These are phyloP conservation scores for Biscogniauxia mediterranea DNA, from an alignment of 2,329 filamentous ascomycete genomes.

Conservation along the genomic window DNA sequence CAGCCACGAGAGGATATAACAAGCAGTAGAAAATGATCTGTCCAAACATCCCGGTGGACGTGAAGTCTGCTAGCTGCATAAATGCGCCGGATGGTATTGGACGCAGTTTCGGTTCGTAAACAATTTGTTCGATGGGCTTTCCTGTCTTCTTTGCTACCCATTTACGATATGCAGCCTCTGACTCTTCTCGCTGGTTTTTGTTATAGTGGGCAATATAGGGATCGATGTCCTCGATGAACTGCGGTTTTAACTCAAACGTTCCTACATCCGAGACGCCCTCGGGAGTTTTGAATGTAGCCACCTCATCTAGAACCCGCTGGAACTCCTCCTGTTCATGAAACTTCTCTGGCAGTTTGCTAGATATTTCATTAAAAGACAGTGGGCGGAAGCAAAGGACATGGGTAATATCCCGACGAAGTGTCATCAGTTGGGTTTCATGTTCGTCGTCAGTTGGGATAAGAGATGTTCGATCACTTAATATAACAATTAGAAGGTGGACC, in stretches of 20 bases:
- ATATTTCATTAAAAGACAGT: constrained; percentile 89
- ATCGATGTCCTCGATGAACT: constrained; percentile 85
- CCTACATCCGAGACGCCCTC: constrained; percentile 91
- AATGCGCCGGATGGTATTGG: constrained; percentile 78
- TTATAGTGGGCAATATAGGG: constrained; percentile 95
- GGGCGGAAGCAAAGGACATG: constrained; percentile 97
- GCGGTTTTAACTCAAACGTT: constrained; percentile 86
- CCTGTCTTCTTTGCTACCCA: constrained; percentile 86
- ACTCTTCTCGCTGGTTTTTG: constrained; percentile 95
- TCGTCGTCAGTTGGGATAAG: constrained; percentile 69
- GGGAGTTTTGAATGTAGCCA: constrained; percentile 85
- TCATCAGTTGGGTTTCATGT: constrained; percentile 61
- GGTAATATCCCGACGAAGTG: constrained; percentile 83
- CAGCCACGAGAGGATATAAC: constrained; percentile 72
- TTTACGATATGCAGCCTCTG: constrained; percentile 83
- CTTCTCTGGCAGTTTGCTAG: constrained; percentile 80
- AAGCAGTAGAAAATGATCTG: constrained; percentile 89
- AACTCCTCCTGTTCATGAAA: constrained; percentile 88
- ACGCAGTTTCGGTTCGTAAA: constrained; percentile 84
- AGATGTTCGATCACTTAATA: constrained; percentile 84
- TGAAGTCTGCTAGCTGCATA: constrained; percentile 73
- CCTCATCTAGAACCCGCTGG: constrained; percentile 77
- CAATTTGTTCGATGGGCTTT: constrained; percentile 76
- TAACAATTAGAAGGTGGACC: constrained; percentile 85
- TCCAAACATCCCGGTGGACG: constrained; percentile 78